phyloP scores from a whole-genome alignment of 2,329 filamentous ascomycete genomes.

The Simplicillium aogashimaense region DNA sequence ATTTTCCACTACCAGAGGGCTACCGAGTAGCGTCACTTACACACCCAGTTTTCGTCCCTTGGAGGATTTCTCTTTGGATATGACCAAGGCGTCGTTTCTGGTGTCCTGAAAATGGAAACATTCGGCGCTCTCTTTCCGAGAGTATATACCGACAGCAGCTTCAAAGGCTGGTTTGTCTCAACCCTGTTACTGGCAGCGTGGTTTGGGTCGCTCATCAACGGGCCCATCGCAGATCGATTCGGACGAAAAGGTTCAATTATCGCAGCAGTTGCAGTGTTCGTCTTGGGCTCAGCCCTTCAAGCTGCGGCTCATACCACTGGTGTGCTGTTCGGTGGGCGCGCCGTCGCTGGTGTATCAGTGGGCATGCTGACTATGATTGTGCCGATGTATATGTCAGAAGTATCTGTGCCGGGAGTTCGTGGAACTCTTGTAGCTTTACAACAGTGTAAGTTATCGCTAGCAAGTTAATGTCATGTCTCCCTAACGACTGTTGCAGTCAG shows the following conservation, averaged over 20 bases:
- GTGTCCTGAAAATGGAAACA: slow-evolving; percentile 33
- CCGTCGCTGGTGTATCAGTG: slow-evolving; percentile 32
- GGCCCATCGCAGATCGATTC: slow-evolving; percentile 24
- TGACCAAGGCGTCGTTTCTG: slow-evolving; percentile 37
- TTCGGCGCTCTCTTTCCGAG: slow-evolving; percentile 21
- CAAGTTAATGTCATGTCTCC: slow-evolving; percentile 1
- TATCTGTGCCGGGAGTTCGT: slow-evolving; percentile 36
- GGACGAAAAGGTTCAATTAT: slow-evolving; percentile 24
- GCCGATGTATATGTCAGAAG: slow-evolving; percentile 37
- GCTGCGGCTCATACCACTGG: slow-evolving; percentile 27
- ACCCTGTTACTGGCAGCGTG: slow-evolving; percentile 36
- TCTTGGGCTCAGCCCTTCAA: slow-evolving; percentile 33
- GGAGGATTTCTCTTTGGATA: slow-evolving; percentile 37
- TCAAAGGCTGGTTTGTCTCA: slow-evolving; percentile 44
- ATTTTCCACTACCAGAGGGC: too few relatives aligned
- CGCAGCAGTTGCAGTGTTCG: slow-evolving; percentile 22
- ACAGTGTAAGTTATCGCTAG: slow-evolving; percentile 11
- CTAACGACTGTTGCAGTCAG: slow-evolving; percentile 10
- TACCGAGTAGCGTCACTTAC: too few relatives aligned
- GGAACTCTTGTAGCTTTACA: slow-evolving; percentile 36
- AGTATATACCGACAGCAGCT: slow-evolving; percentile 30
- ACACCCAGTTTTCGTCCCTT: slow-evolving; percentile 19
- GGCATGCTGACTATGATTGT: slow-evolving; percentile 28
- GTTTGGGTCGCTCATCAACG: slow-evolving; percentile 35
- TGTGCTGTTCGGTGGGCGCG: slow-evolving; percentile 31